These are phyloP conservation scores for Paecilomyces dactylethromorphus DNA, from an alignment of 2,329 filamentous ascomycete genomes.

Conservation along the genomic window DNA sequence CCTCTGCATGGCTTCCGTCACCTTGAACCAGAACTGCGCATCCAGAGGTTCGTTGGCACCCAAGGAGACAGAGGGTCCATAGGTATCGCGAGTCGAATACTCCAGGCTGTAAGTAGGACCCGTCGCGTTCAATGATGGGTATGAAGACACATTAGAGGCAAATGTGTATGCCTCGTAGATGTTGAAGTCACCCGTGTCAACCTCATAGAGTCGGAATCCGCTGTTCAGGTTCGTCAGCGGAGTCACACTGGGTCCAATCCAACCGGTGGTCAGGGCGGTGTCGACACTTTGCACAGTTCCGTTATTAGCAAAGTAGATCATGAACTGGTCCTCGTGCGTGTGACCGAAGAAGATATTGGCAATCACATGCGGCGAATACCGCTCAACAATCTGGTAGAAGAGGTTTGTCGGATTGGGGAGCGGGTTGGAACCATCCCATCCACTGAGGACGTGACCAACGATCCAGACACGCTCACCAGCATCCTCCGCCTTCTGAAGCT, in stretches of 20 bases:
- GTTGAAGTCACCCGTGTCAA: constrained; percentile 49
- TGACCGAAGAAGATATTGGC: constrained; percentile 51
- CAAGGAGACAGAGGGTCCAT: constrained; percentile 40
- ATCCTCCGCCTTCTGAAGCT: constrained; percentile 49
- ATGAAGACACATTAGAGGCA: constrained; percentile 46
- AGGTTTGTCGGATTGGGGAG: constrained; percentile 48
- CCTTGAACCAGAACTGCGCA: constrained; percentile 53
- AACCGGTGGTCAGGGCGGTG: constrained; percentile 44
- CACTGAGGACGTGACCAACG: constrained; percentile 48
- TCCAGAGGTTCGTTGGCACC: constrained; percentile 46
- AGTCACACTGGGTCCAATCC: constrained; percentile 48
- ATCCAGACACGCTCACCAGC: constrained; percentile 49
- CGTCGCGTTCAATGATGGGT: constrained; percentile 28
- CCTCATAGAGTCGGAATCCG: constrained; percentile 49
- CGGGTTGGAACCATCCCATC: constrained; percentile 51
- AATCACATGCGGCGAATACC: constrained; percentile 50
- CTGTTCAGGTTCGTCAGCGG: constrained; percentile 50
- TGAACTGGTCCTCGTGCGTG: constrained; percentile 49
- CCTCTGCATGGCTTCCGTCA: constrained; percentile 52
- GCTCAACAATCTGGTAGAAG: constrained; percentile 50
- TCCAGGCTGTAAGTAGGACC: constrained; percentile 46
- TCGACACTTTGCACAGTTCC: constrained; percentile 36
- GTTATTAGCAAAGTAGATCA: constrained; percentile 50
- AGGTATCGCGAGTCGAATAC: constrained; percentile 47
- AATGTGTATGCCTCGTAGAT: constrained; percentile 50